A percentile compares a stretch with the other conserved stretches of the same genome.
Evolutionary conservation across 305 asterid genomes (phyloP).

Genomic region (Stenogyne calaminthoides): DNA sequence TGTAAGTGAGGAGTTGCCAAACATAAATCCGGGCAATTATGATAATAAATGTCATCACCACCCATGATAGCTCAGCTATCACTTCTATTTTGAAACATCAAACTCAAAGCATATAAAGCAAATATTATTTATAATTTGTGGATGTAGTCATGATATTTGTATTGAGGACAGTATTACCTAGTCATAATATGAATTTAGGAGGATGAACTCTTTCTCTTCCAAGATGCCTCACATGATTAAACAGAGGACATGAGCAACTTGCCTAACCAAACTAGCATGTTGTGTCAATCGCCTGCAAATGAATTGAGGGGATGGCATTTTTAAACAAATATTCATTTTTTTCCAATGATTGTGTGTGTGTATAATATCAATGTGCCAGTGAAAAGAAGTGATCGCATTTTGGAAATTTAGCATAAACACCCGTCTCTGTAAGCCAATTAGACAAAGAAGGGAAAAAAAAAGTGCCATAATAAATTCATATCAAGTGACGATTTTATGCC

Average conservation of each 20-base stretch:
- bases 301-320: neutral
- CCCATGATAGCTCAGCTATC: no score
- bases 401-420: neutral
- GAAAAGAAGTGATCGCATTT: constrained; percentile 5
- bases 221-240: constrained; percentile 18
- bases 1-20: no score
- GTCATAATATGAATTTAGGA: neutral
- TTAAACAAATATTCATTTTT: neutral
- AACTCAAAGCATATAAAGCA: constrained; percentile 10
- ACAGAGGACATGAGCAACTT: neutral
- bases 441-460: neutral
- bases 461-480: neutral
- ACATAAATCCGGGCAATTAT: no score
- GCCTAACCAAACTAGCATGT: neutral
- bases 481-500: neutral
- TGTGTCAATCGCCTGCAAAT: constrained; percentile 6
- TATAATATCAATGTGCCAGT: neutral
- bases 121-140: neutral
- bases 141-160: neutral
- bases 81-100: no score
- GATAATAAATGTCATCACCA: no score
- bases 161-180: neutral
- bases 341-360: neutral
- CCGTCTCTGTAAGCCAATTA: neutral
- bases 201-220: neutral